Percentiles rank a stretch among this genome's conserved stretches.
Conservation (phyloP, 257 asterid genomes). For the Solanum sitiens region DNA sequence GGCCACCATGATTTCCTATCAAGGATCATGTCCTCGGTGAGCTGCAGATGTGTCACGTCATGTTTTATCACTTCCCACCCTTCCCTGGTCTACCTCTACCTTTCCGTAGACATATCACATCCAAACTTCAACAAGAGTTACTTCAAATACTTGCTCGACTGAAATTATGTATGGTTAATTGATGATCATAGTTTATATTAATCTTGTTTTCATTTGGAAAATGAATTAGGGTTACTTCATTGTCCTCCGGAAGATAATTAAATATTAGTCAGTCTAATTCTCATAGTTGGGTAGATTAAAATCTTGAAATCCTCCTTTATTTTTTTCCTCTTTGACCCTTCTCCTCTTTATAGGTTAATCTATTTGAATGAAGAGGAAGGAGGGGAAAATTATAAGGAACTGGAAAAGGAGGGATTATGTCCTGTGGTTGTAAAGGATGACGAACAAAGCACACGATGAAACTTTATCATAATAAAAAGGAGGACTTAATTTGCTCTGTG, state of each 20-base stretch:
- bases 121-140: not conserved
- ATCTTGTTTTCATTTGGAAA: not conserved
- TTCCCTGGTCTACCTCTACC: not conserved
- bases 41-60: not conserved
- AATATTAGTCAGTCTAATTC: not conserved
- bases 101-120: not conserved
- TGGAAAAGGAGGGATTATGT: not conserved
- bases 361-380: not conserved
- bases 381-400: not conserved
- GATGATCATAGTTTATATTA: not conserved
- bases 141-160: not conserved
- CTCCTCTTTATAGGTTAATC: not conserved
- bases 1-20: not conserved
- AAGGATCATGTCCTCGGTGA: not conserved
- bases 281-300: not conserved
- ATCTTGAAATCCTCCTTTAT: not conserved
- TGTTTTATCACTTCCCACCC: not conserved
- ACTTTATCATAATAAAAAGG: not conserved
- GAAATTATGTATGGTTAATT: not conserved
- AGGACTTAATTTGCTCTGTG: not conserved
- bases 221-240: not conserved
- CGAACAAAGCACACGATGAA: not conserved
- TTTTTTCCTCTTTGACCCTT: not conserved
- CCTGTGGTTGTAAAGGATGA: not conserved
- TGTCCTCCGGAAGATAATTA: not conserved